These are phyloP conservation scores for Talaromyces wortmannii DNA, from an alignment of 495 filamentous ascomycete genomes.

Conservation along the genomic window DNA sequence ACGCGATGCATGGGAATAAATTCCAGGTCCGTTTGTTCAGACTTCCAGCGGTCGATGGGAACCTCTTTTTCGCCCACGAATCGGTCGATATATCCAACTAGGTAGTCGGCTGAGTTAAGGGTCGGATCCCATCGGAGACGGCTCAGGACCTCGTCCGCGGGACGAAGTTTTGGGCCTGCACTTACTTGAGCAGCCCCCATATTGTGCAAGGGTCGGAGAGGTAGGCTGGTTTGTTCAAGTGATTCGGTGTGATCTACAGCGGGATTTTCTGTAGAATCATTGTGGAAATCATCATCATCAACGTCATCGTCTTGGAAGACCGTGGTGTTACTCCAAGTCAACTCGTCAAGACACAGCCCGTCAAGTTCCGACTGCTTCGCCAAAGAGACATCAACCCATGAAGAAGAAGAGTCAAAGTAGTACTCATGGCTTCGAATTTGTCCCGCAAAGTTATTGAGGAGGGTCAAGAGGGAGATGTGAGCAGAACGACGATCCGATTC, in stretches of 20 bases:
- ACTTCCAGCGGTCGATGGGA: slow-evolving; percentile 59
- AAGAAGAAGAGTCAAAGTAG: slow-evolving; percentile 38
- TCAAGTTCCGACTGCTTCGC: slow-evolving; percentile 28
- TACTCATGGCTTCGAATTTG: slow-evolving; percentile 35
- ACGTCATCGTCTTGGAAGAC: background rate
- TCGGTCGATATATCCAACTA: slow-evolving; percentile 72
- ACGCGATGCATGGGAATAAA: slow-evolving; percentile 82
- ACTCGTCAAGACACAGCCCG: slow-evolving; percentile 29
- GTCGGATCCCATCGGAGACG: slow-evolving; percentile 65
- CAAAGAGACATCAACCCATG: slow-evolving; percentile 39
- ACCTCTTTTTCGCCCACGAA: slow-evolving; percentile 62
- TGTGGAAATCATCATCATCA: slow-evolving; percentile 2
- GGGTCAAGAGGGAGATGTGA: slow-evolving; percentile 23
- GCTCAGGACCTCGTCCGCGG: slow-evolving; percentile 55
- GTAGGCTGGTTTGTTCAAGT: background rate
- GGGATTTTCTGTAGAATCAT: background rate
- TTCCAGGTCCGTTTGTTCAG: slow-evolving; percentile 72
- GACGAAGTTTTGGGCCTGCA: slow-evolving; percentile 2
- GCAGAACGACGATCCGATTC: slow-evolving; percentile 2
- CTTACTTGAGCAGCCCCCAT: background rate
- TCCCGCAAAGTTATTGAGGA: slow-evolving; percentile 39
- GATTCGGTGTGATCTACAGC: background rate
- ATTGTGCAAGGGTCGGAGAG: slow-evolving; percentile 7
- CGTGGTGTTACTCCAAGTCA: background rate
- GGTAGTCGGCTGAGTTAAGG: slow-evolving; percentile 54